These are phyloP conservation scores for Sclerospora graminicola DNA, from an alignment of 352 stramenopile genomes.

Conservation along the genomic window DNA sequence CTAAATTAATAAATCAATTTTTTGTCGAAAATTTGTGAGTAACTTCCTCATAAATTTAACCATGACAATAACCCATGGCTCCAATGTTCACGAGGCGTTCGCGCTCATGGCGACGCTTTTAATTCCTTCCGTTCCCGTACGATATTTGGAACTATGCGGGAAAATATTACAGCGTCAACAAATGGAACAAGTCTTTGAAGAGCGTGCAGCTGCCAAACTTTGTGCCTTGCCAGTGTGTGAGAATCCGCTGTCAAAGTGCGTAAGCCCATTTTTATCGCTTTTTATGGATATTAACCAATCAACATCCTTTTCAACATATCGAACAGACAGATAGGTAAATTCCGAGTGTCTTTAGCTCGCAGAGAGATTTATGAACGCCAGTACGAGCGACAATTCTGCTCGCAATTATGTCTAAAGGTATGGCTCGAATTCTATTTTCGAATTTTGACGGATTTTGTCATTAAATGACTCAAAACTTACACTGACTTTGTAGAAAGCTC, in stretches of 20 bases:
- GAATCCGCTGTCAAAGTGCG: constrained; percentile 40
- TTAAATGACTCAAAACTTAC: too few species aligned
- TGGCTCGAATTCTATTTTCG: not conserved
- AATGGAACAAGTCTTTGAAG: constrained; percentile 76
- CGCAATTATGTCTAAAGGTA: constrained; percentile 55
- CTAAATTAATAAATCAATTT: too few species aligned
- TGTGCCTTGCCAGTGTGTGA: constrained; percentile 67
- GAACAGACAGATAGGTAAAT: constrained; percentile 48
- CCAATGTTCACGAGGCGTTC: constrained; percentile 69
- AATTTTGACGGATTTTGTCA: not conserved
- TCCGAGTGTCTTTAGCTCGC: constrained; percentile 57
- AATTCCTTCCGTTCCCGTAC: constrained; percentile 42
- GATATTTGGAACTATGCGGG: constrained; percentile 56
- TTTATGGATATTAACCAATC: not conserved
- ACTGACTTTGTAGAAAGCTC: constrained; percentile 61
- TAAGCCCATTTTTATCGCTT: constrained; percentile 7
- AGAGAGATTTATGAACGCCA: constrained; percentile 76
- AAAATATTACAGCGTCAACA: constrained; percentile 67
- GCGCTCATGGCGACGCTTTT: constrained; percentile 73
- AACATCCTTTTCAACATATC: not conserved
- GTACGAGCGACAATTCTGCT: constrained; percentile 79
- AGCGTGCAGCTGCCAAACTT: constrained; percentile 52
- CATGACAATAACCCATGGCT: constrained; percentile 29
- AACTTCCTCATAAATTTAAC: constrained; percentile 2
- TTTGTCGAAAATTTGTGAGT: too few species aligned